Conservation (phyloP, 75 land plant species). For the Sequoiadendron giganteum region DNA sequence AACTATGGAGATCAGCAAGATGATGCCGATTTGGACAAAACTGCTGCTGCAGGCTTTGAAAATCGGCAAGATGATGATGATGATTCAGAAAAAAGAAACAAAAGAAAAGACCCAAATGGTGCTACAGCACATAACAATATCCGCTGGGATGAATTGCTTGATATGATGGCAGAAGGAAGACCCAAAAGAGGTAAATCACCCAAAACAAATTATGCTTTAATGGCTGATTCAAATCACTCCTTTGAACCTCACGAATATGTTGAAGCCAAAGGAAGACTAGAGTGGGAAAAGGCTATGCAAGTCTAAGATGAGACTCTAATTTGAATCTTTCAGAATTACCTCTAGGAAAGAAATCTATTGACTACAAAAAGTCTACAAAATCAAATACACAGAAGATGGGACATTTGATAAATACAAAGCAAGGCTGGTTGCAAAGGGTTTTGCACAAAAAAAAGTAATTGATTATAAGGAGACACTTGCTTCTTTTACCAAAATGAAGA, state of each 20-base stretch:
- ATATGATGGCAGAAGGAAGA: too few species aligned
- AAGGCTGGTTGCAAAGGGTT: constrained; percentile 5
- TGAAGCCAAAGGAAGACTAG: neutral
- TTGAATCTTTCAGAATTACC: neutral
- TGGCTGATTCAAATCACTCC: neutral
- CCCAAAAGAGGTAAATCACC: too few species aligned
- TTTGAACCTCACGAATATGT: neutral
- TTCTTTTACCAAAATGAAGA: neutral
- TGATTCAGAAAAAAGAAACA: too few species aligned
- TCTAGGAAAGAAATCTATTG: neutral
- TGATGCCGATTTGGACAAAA: too few species aligned
- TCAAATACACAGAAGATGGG: neutral
- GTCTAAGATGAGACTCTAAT: too few species aligned
- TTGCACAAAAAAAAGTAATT: neutral
- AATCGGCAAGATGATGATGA: too few species aligned
- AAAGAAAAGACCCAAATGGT: too few species aligned
- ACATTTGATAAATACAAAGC: neutral
- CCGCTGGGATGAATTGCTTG: too few species aligned
- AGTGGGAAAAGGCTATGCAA: neutral
- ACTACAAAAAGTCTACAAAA: constrained; percentile 2
- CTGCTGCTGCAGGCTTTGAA: too few species aligned
- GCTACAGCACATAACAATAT: too few species aligned
- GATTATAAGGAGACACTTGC: neutral
- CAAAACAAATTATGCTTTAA: neutral
- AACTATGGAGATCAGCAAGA: too few species aligned